phyloP scores from a whole-genome alignment of 148 eudicot species.

The Rhododendron kiyosumense region DNA sequence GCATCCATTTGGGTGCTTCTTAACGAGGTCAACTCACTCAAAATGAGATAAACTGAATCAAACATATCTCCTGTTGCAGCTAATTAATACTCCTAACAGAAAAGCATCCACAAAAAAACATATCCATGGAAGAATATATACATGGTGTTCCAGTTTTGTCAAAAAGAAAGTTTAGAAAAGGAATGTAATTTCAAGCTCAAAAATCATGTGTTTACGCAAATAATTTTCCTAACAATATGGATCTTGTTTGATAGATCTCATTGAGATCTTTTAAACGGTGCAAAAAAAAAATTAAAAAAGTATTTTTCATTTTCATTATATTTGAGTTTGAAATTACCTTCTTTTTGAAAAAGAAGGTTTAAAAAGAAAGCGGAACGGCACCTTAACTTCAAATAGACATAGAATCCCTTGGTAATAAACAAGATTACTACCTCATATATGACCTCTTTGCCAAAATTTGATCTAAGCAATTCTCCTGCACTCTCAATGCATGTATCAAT shows the following conservation, averaged over 20 bases:
- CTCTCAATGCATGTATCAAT: constrained; percentile 68
- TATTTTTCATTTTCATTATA: too few relatives aligned
- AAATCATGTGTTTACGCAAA: too few relatives aligned
- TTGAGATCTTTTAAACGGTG: too few relatives aligned
- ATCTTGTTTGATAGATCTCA: too few relatives aligned
- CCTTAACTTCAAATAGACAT: not conserved
- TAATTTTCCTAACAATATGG: too few relatives aligned
- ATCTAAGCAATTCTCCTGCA: constrained; percentile 65
- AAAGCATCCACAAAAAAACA: not conserved
- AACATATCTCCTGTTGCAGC: constrained; percentile 1
- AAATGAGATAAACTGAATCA: not conserved
- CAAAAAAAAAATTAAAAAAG: too few relatives aligned
- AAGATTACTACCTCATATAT: constrained; percentile 67
- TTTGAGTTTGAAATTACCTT: too few relatives aligned
- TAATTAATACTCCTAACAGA: not conserved
- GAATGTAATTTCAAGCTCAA: too few relatives aligned
- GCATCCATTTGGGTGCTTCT: not conserved
- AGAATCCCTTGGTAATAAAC: not conserved
- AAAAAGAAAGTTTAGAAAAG: too few relatives aligned
- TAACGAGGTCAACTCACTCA: not conserved
- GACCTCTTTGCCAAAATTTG: constrained; percentile 81
- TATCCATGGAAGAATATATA: constrained; percentile 1
- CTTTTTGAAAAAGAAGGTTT: too few relatives aligned
- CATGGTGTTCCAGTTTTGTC: too few relatives aligned
- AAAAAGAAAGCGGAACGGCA: too few relatives aligned